These are phyloP conservation scores for Perkinsus olseni DNA, from an alignment of 169 alveolate genomes.

Conservation along the genomic window DNA sequence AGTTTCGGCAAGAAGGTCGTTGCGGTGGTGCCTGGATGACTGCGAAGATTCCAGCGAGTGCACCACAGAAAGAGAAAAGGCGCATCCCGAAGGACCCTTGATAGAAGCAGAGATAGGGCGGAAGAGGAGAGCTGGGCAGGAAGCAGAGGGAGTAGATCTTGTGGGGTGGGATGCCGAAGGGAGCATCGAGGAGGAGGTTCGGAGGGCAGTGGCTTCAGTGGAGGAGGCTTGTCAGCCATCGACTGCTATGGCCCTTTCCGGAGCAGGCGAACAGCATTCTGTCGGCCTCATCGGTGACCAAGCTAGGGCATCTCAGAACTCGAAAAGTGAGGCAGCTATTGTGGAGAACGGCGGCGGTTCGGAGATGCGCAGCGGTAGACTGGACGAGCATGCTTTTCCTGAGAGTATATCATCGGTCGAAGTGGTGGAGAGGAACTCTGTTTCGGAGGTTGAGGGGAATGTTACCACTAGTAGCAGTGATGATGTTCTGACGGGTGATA, in stretches of 20 bases:
- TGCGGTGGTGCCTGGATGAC: background rate
- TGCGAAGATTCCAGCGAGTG: background rate
- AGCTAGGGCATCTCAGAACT: too few species aligned
- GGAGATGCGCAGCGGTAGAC: too few species aligned
- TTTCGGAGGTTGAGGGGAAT: too few species aligned
- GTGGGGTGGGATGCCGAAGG: background rate
- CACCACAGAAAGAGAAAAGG: background rate
- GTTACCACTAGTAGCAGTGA: too few species aligned
- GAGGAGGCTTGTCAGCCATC: background rate
- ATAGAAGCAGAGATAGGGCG: background rate
- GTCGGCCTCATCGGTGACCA: too few species aligned
- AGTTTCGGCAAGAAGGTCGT: background rate
- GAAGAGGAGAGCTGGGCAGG: background rate
- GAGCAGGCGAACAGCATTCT: background rate
- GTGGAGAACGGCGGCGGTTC: too few species aligned
- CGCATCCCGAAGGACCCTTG: too few species aligned
- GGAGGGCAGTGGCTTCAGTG: background rate
- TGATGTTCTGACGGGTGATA: too few species aligned
- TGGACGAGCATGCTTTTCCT: too few species aligned
- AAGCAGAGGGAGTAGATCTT: background rate
- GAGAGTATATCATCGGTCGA: too few species aligned
- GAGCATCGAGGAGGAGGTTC: background rate
- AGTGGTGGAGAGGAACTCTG: too few species aligned
- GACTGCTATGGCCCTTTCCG: background rate
- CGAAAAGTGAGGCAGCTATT: too few species aligned